Base-by-base conservation (phyloP, 176 grass and related monocot genomes). In the Rhipidocladum racemiflorum region DNA sequence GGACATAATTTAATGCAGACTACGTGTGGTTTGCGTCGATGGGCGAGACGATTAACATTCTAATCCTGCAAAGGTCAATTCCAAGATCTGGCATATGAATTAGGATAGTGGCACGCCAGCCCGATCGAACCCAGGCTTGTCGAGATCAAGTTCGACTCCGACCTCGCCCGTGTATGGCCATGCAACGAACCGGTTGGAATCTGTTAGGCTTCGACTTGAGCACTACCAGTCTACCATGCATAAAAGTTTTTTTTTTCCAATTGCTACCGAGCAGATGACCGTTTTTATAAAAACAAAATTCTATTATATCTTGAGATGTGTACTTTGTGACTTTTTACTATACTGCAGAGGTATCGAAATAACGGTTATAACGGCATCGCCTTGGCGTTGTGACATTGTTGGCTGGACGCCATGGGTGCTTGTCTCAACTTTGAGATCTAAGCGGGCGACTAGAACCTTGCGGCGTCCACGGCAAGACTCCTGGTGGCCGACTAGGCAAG, bases 41-140 rank as follows among this genome's bases (percentile, higher is more conserved):
- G 18, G 54, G 29, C 72, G n/a, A 29, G 78, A 17, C 44, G 15
- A 0, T 1, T 21, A 51, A 78, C 17, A 62, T 12, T 56, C 0
- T 44, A 16, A 30, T 18, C 8, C 1, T 2, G 13, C 77, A 39
- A 39, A 67, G 42, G 44, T 50, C 76, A 36, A 35, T 51, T 81
- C 70, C 50, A 57, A 15, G 70, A 28, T 87, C 68, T 44, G 65
- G 79, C 85, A 32, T 16, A 8, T 10, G 28, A 50, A 16, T 49
- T 23, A 36, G 70, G 17, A 16, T 30, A 35, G 48, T 81, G 77
- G 38, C 71, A 72, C 29, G 3, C 43, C 66, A 30, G 75, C 67
- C 16, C 12, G 29, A 14, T 63, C 59, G 29, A 64, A 76, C 40
- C 36, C 54, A 17, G 43, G 39, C 25, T 17, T 50, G 45, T 32